phyloP scores from a whole-genome alignment of 306 rosid genomes.

The Alnus glutinosa region DNA sequence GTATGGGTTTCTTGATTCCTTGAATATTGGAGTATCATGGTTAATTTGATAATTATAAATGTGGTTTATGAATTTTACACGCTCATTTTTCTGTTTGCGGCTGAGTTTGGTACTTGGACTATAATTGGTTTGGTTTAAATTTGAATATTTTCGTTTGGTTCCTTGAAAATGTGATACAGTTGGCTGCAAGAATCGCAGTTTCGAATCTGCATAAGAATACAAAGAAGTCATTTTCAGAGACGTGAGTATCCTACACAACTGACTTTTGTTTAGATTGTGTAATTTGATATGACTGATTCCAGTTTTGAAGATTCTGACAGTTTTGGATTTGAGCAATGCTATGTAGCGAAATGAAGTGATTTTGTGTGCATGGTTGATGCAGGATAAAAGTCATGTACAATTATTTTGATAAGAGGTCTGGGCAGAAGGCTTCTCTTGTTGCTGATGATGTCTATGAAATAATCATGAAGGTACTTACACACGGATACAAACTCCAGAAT shows the following conservation, averaged over 20 bases:
- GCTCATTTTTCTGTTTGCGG: not conserved
- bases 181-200: slow-evolving; percentile 83
- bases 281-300: not conserved
- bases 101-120: not conserved
- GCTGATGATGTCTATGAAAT: slow-evolving; percentile 79
- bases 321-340: not conserved
- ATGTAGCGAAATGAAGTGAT: not conserved
- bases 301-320: not conserved
- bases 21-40: not conserved
- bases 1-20: not conserved
- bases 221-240: slow-evolving; percentile 61
- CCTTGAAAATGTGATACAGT: slow-evolving; percentile 34
- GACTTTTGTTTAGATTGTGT: not conserved
- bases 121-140: not conserved
- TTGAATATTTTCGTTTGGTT: not conserved
- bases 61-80: not conserved
- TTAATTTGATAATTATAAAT: not conserved
- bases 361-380: slow-evolving; percentile 13
- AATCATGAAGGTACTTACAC: slow-evolving; percentile 55
- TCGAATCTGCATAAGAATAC: slow-evolving; percentile 79
- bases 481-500: not conserved
- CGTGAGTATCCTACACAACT: slow-evolving; percentile 42
- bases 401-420: slow-evolving; percentile 61
- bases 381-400: slow-evolving; percentile 60
- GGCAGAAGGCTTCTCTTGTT: slow-evolving; percentile 61